A percentile compares a stretch with the other conserved stretches of the same genome.
These are phyloP conservation scores for Gamsiella multidivaricata DNA, from an alignment of 192 early-diverging fungal species.

Conservation along the genomic window DNA sequence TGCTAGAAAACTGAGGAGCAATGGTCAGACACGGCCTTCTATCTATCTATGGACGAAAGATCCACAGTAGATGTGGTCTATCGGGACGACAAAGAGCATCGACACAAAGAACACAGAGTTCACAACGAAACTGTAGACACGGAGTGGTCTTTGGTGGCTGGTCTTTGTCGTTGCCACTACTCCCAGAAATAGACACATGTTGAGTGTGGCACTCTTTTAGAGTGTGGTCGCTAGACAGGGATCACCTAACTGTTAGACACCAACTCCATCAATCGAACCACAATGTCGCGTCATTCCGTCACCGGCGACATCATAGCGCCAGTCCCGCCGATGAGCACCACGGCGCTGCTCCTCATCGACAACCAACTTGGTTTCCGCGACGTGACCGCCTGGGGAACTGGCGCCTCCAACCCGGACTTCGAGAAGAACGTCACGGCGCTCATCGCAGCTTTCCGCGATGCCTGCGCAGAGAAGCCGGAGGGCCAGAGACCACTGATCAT, in stretches of 20 bases:
- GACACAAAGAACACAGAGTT: too few species aligned
- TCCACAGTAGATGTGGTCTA: too few species aligned
- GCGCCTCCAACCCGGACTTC: constrained; percentile 23
- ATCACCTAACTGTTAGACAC: neutral
- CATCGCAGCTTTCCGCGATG: constrained; percentile 27
- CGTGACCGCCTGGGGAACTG: constrained; percentile 21
- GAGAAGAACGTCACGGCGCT: constrained; percentile 24
- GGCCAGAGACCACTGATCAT: constrained; percentile 29
- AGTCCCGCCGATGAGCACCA: constrained; percentile 18
- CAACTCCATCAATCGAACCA: constrained; percentile 8
- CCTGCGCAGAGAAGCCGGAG: constrained; percentile 23
- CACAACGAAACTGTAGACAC: too few species aligned
- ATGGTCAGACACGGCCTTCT: too few species aligned
- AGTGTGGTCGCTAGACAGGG: neutral
- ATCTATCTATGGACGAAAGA: too few species aligned
- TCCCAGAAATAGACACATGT: too few species aligned
- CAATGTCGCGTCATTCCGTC: constrained; percentile 27
- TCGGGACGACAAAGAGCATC: too few species aligned
- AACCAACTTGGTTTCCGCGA: constrained; percentile 27
- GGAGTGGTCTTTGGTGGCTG: too few species aligned
- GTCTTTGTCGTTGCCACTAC: too few species aligned
- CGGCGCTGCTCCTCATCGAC: constrained; percentile 29
- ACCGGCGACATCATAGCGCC: constrained; percentile 15
- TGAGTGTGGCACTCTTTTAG: too few species aligned
- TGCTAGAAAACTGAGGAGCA: too few species aligned